phyloP scores from a whole-genome alignment of 345 rosid species.

The Citrus unshiu region DNA sequence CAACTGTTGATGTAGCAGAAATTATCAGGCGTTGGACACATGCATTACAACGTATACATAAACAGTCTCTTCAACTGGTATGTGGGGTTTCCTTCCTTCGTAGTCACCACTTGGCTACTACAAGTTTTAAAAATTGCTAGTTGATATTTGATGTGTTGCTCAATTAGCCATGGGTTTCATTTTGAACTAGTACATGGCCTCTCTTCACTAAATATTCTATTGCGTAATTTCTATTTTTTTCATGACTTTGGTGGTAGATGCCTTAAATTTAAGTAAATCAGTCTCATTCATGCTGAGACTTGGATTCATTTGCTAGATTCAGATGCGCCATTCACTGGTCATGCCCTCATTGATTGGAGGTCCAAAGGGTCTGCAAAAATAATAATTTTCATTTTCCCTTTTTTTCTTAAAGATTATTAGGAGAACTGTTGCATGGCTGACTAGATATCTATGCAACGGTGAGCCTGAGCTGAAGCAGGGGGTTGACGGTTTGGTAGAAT shows the following conservation, averaged over 20 bases:
- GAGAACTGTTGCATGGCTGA: not conserved
- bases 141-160: not conserved
- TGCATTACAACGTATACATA: slow-evolving; percentile 96
- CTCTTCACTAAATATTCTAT: not conserved
- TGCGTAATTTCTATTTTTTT: not conserved
- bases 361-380: not conserved
- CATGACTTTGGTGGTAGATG: not conserved
- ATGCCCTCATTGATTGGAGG: not conserved
- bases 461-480: not conserved
- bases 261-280: not conserved
- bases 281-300: not conserved
- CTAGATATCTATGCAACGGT: not conserved
- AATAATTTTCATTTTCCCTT: not conserved
- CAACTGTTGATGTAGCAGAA: slow-evolving; percentile 95
- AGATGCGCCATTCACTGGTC: not conserved
- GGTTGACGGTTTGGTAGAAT: not conserved
- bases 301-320: not conserved
- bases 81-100: slow-evolving; percentile 18
- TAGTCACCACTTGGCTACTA: slow-evolving; percentile 1
- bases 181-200: not conserved
- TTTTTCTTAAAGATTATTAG: not conserved
- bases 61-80: slow-evolving; percentile 97
- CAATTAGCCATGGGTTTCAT: not conserved
- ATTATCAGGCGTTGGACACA: slow-evolving; percentile 98
- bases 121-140: slow-evolving; percentile 3